phyloP scores from a whole-genome alignment of 306 rosid species.

The Boehmeria nivea region DNA sequence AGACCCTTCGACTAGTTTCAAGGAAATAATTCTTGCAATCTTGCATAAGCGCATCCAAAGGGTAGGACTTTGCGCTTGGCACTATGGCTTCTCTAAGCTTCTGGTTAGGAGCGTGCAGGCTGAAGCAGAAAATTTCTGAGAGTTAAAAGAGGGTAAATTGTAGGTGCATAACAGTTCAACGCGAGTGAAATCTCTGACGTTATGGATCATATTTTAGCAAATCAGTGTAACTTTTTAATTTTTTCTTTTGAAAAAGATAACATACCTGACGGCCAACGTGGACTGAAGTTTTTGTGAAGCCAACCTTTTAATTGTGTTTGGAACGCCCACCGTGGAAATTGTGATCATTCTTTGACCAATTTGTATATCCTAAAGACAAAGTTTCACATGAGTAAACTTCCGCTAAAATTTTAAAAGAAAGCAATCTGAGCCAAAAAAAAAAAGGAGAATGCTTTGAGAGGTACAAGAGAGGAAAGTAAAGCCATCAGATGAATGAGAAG shows the following conservation, averaged over 20 bases:
- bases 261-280: conserved; percentile 91
- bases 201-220: too few species aligned
- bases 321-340: conserved; percentile 95
- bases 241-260: conserved; percentile 4
- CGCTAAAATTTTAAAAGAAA: neutral
- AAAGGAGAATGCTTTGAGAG: neutral
- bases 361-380: conserved; percentile 57
- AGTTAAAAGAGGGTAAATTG: too few species aligned
- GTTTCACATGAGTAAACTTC: conserved; percentile 10
- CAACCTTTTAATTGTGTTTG: conserved; percentile 80
- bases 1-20: conserved; percentile 74
- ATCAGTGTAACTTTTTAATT: too few species aligned
- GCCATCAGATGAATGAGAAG: neutral
- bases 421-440: conserved; percentile 2
- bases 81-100: conserved; percentile 87
- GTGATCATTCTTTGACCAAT: conserved; percentile 99
- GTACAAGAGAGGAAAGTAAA: conserved; percentile 7
- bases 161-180: too few species aligned
- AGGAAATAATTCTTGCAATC: conserved; percentile 73
- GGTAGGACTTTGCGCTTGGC: conserved; percentile 95
- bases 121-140: conserved; percentile 28
- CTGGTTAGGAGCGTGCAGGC: conserved; percentile 97
- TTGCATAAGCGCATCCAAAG: conserved; percentile 73
- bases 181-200: too few species aligned
- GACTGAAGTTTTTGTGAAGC: conserved; percentile 98